Base-by-base conservation (phyloP, 257 asterid genomes). In the Fraxinus anomala region DNA sequence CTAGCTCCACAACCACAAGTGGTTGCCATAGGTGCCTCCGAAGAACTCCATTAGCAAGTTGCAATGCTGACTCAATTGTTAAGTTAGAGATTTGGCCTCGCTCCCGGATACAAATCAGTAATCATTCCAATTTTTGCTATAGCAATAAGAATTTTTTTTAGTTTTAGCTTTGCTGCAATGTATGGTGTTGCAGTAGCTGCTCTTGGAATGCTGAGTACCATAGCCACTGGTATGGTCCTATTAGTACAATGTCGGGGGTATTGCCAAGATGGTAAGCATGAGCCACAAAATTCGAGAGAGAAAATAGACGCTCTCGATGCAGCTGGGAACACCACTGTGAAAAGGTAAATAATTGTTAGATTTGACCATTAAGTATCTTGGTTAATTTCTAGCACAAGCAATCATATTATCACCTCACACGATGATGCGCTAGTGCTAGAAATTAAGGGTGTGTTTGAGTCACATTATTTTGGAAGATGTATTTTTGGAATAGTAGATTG, bases 191-290 rank as follows among this genome's bases (percentile, higher is more conserved):
- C 88, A 24, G 85, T 84, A 28, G 88, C 90, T 82, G 90, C 90
- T 70, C 84, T 84, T 23, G 90, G 90, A 54, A 86, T 86, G 90
- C 80, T 86, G 83, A 84, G 90, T 67, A 86, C 90, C 24, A 84
- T 86, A 56, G 88, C 90, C 67, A 86, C 90, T 39, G 86, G 88
- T 68, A 86, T 72, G 90, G 90, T 56, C 90, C 90, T 28, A 86
- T 84, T 77, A 86, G 90, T 82, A 86, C 79, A 86, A 86, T 70
- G 90, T 88, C 51, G 87, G 88, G 36, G 90, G 90, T 75, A 84
- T 86, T 68, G 90, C 90, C 21, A 85, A 86, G 78, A 86, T 86
- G 90, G 88, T 88, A 30, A 88, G 90, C 66, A 86, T 84, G 90
- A 86, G 88, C 76, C 83, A 69, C 71, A 80, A 1, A 39, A 76